Percentiles rank a stretch among this genome's conserved stretches.
Evolutionary conservation across 2,329 filamentous ascomycete genomes (phyloP).

Genomic region (Colletotrichum costaricense): DNA sequence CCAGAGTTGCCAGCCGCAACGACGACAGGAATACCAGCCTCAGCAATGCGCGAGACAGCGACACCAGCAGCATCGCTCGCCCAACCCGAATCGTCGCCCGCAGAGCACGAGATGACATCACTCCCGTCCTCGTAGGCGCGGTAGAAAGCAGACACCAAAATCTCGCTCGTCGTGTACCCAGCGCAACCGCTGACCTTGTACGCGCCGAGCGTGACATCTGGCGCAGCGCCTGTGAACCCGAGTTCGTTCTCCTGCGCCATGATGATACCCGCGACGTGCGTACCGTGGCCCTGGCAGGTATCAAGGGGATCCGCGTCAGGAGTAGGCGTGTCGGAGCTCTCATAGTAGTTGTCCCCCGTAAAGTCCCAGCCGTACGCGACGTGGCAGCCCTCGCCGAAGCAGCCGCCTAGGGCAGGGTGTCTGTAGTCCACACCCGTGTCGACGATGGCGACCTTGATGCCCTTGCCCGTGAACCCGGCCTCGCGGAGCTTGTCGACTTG

Average conservation of each 20-base stretch:
- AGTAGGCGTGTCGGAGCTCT: conserved; percentile 41
- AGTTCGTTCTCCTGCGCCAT: conserved; percentile 52
- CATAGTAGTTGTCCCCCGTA: conserved; percentile 51
- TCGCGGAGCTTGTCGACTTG: conserved; percentile 54
- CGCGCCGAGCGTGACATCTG: conserved; percentile 52
- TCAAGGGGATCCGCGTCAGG: conserved; percentile 55
- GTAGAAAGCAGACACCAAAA: conserved; percentile 54
- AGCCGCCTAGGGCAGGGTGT: conserved; percentile 63
- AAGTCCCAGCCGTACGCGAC: conserved; percentile 61
- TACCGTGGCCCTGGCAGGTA: conserved; percentile 55
- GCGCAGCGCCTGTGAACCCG: conserved; percentile 54
- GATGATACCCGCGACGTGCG: conserved; percentile 58
- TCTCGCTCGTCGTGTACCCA: conserved; percentile 49
- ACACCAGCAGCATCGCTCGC: conserved; percentile 40
- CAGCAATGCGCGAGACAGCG: conserved; percentile 43
- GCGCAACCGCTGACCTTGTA: conserved; percentile 53
- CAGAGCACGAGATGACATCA: conserved; percentile 46
- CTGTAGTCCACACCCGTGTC: conserved; percentile 59
- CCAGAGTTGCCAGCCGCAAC: conserved; percentile 44
- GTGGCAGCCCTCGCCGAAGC: conserved; percentile 61
- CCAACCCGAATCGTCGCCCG: conserved; percentile 43
- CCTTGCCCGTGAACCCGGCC: conserved; percentile 57
- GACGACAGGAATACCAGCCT: conserved; percentile 42
- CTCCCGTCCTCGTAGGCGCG: conserved; percentile 54
- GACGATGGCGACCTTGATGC: conserved; percentile 55